A percentile compares a stretch with the other conserved stretches of the same genome.
Conservation (phyloP, 768 basidiomycete genomes). For the Boletales sp. region DNA sequence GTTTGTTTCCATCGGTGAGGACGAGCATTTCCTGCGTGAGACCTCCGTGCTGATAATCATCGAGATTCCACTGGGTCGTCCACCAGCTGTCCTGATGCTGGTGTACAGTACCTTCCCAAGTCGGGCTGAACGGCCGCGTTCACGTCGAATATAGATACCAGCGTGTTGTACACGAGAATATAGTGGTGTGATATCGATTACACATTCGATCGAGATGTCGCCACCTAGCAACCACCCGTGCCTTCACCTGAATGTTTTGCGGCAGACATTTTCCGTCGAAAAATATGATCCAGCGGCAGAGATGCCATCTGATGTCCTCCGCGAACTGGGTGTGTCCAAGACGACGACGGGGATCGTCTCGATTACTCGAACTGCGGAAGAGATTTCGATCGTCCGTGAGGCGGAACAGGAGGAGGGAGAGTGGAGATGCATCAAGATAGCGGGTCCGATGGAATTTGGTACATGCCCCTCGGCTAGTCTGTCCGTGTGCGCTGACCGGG, state of each 20-base stretch:
- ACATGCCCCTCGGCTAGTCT: conserved; percentile 1
- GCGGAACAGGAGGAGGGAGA: conserved; percentile 36
- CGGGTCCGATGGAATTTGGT: conserved; percentile 68
- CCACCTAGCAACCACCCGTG: conserved; percentile 22
- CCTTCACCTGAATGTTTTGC: conserved; percentile 46
- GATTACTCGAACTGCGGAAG: conserved; percentile 56
- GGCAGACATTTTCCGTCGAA: conserved; percentile 44
- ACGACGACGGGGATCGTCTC: conserved; percentile 42
- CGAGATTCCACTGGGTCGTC: conserved; percentile 49
- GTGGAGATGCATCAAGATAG: conserved; percentile 61
- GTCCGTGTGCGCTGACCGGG: not conserved
- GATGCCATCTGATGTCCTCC: conserved; percentile 26
- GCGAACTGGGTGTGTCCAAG: conserved; percentile 28
- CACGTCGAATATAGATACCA: not conserved
- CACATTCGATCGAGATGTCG: too few relatives aligned
- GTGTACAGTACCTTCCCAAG: conserved; percentile 62
- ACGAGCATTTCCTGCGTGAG: not conserved
- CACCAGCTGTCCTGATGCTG: conserved; percentile 47
- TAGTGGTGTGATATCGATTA: too few relatives aligned
- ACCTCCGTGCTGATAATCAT: not conserved
- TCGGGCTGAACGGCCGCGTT: conserved; percentile 12
- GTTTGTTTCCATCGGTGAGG: conserved; percentile 57
- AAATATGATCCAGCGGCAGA: conserved; percentile 33
- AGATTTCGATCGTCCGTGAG: conserved; percentile 58
- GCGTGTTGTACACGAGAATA: not conserved